Evolutionary conservation across 164 flowering plant genomes (phyloP), one percentile per base, ranked within the genome.

Genomic region (Vitis amurensis): DNA sequence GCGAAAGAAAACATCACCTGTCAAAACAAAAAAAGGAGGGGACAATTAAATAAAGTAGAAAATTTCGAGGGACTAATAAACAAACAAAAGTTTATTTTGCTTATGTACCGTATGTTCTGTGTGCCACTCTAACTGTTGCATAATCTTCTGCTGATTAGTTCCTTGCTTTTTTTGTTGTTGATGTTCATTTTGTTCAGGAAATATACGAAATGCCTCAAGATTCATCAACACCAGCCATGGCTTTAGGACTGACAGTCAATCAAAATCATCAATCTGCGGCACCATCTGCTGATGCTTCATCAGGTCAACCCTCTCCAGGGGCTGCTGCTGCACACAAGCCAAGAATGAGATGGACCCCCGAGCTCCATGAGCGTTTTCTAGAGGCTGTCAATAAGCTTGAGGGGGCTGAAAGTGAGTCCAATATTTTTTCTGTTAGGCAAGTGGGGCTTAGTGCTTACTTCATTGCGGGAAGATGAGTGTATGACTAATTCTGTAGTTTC

Each of bases 271-370:
- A 47, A 16, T 53, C 78, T 65, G 63, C 51, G n/a, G 67, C 67
- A 19, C 76, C 78, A 62, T 71, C 77, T 68, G 60, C 51, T 67
- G 82, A 66, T 68, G 69, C 61, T 65, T 72, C 67, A 66, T 74
- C 82, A 57, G 68, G 67, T 74, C 78, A 70, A 30, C 70, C 80
- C 10, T 73, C 82, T 69, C 78, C 89, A 29, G 79, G 63, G 12
- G 30, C 79, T 53, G 71, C 76, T 13, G 55, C 87, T 73, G 76
- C 70, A n/a, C 84, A 80, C 66, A 79, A 82, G 71, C 83, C 85
- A 57, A 82, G 86, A 72, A 83, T 83, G 86, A 82, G 87, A 73
- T 85, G 87, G 87, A 81, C 86, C 12, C 83, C 83, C 52, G 82
- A 81, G 79, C 83, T 84, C 64, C 88, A 83, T 67, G 87, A 80